Conservation (phyloP, 164 flowering plant species). For the Saururus chinensis region DNA sequence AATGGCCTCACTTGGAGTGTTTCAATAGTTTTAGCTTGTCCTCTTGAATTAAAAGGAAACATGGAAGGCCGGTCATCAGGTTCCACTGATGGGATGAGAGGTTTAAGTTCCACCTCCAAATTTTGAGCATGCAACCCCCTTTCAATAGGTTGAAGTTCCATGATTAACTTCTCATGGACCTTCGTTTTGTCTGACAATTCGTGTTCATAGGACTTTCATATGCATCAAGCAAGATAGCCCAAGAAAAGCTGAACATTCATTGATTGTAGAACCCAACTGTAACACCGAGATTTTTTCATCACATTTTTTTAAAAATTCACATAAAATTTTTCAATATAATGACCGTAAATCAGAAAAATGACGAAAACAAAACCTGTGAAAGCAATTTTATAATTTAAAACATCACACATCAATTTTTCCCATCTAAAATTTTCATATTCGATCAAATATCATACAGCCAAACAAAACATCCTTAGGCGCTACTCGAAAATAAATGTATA, state of each 20-base stretch:
- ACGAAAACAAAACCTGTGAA: no score
- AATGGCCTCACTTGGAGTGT: conserved; percentile 95
- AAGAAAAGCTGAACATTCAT: conserved; percentile 80
- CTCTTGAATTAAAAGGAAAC: conserved; percentile 69
- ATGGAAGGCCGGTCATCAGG: conserved; percentile 18
- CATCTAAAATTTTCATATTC: no score
- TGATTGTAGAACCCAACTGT: conserved; percentile 76
- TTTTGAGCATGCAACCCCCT: conserved; percentile 51
- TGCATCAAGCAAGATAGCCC: conserved; percentile 71
- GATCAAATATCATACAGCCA: no score
- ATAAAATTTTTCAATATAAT: no score
- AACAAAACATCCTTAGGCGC: no score
- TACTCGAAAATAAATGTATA: no score
- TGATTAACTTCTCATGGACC: conserved; percentile 23
- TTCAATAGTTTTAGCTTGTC: conserved; percentile 96
- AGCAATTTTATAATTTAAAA: no score
- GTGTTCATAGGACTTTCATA: conserved; percentile 25
- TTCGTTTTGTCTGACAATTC: conserved; percentile 19
- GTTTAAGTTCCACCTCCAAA: conserved; percentile 74
- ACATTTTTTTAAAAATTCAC: no score
- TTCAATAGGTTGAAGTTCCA: conserved; percentile 81
- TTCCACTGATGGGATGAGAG: conserved; percentile 58
- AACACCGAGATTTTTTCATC: no score
- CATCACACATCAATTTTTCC: no score
- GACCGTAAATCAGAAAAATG: no score